Conservation (phyloP, 805 yeast species). For the Starmerella khaoyaiensis region DNA sequence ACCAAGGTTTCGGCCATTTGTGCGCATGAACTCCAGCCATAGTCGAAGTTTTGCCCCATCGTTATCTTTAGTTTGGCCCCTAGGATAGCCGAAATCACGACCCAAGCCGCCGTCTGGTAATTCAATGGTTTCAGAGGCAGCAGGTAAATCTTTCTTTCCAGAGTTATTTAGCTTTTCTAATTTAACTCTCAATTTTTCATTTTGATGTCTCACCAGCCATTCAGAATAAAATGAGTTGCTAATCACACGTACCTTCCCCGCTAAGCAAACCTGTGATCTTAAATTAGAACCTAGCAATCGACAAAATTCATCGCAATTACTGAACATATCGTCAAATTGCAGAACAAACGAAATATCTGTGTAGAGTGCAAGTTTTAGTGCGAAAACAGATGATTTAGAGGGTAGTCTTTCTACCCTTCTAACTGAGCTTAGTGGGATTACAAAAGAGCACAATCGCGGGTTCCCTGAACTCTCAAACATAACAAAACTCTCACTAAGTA, state of each 20-base stretch:
- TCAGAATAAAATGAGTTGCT: conserved; percentile 72
- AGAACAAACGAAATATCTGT: conserved; percentile 50
- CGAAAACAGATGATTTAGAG: conserved; percentile 52
- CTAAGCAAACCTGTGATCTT: conserved; percentile 48
- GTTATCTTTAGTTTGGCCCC: conserved; percentile 60
- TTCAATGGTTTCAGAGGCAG: too few species aligned
- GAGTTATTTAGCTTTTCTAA: too few species aligned
- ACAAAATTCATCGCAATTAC: conserved; percentile 72
- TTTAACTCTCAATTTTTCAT: too few species aligned
- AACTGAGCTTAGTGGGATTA: conserved; percentile 61
- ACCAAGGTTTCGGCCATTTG: conserved; percentile 74
- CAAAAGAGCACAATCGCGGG: conserved; percentile 50
- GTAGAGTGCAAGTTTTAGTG: conserved; percentile 57
- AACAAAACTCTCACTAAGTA: conserved; percentile 59
- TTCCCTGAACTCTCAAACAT: conserved; percentile 65
- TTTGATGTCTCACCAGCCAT: too few species aligned
- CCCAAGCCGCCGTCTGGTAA: conserved; percentile 82
- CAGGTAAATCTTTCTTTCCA: too few species aligned
- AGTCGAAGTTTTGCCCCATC: conserved; percentile 78
- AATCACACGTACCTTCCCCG: conserved; percentile 44
- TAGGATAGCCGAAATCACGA: conserved; percentile 72
- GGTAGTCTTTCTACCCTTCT: conserved; percentile 81
- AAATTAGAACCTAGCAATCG: conserved; percentile 48
- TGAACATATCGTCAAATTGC: conserved; percentile 65
- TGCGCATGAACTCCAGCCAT: conserved; percentile 84